Evolutionary conservation across 805 yeast genomes (phyloP), one percentile per base, ranked within the genome.

Genomic region (Saccharomycopsis sp.): DNA sequence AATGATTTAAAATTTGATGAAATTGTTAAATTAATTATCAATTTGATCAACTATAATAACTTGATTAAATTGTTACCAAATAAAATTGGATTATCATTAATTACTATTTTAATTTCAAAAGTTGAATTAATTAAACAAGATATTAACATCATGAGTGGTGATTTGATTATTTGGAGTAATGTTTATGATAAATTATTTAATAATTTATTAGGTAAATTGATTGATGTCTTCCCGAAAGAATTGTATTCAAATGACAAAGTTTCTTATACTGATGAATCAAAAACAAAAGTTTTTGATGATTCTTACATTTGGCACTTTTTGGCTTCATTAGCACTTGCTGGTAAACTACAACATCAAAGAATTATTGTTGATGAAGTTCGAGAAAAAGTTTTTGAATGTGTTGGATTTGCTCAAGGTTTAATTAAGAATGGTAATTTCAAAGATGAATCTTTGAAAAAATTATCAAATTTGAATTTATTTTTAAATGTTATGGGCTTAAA

Each of bases 251-350:
- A 45, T 12, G 41, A 38, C n/a, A 30, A 41, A 10, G 37, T 37
- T 26, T 30, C 37, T 9, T 39, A 20, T 15, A 31, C 31, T 21
- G 23, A 33, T 20, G 39, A 40, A 31, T 57, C 58, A 30, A 64
- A 65, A 39, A 36, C 43, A 15, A 43, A 44, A 27, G 51, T 50
- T 28, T 67, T 62, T 40, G 89, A 81, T 53, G 87, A 79, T 49
- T 74, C 87, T 28, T 87, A 88, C 54, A 86, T 86, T 37, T 89
- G 98, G 98, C 96, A 89, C 63, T 88, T 89, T 56, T 72, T 89
- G 59, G 98, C 98, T 18, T 81, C 95, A 12, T 70, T 89, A 46
- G 89, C 97, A 0, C 66, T 89, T 48, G 89, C 95, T 46, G 95
- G 96, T 49, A 79, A 82, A 56, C 64, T 84, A 51, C 80, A 80